Evolutionary conservation across 2,329 filamentous ascomycete genomes (phyloP).

Genomic region (Calonectria honghensis): DNA sequence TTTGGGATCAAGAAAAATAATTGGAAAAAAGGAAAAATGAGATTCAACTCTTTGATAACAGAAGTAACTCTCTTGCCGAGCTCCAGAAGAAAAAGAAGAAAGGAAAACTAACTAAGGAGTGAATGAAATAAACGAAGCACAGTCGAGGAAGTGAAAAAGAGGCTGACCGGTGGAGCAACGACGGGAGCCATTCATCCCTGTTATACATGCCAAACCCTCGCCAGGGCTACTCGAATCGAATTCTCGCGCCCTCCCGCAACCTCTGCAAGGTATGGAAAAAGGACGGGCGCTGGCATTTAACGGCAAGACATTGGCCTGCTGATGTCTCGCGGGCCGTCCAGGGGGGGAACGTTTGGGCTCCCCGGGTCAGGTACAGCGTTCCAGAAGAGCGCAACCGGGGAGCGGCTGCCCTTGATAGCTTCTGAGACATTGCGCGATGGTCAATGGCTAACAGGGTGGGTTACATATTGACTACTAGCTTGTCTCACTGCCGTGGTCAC

Average conservation of each 20-base stretch:
- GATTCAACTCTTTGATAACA: neutral
- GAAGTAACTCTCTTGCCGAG: neutral
- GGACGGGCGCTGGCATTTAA: neutral
- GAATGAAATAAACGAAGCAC: slow-evolving; percentile 6
- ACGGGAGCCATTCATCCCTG: neutral
- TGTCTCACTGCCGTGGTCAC: slow-evolving; percentile 4
- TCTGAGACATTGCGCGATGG: slow-evolving; percentile 19
- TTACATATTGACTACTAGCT: neutral
- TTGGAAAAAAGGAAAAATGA: neutral
- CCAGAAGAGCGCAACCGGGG: neutral
- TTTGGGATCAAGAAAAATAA: neutral
- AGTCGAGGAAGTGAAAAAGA: neutral
- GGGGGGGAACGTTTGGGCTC: neutral
- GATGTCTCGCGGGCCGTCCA: neutral
- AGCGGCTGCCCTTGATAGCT: neutral
- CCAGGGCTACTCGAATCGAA: neutral
- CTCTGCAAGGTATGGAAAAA: slow-evolving; percentile 5
- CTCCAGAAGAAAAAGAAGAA: neutral
- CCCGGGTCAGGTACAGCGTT: slow-evolving; percentile 16
- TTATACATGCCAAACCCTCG: slow-evolving; percentile 2
- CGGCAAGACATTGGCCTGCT: neutral
- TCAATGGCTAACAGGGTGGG: neutral
- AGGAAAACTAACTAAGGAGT: slow-evolving; percentile 1
- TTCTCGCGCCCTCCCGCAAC: neutral
- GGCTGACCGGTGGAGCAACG: neutral